These are phyloP conservation scores for Colletotrichum ledebouriae DNA, from an alignment of 2,329 filamentous ascomycete species.

Conservation along the genomic window DNA sequence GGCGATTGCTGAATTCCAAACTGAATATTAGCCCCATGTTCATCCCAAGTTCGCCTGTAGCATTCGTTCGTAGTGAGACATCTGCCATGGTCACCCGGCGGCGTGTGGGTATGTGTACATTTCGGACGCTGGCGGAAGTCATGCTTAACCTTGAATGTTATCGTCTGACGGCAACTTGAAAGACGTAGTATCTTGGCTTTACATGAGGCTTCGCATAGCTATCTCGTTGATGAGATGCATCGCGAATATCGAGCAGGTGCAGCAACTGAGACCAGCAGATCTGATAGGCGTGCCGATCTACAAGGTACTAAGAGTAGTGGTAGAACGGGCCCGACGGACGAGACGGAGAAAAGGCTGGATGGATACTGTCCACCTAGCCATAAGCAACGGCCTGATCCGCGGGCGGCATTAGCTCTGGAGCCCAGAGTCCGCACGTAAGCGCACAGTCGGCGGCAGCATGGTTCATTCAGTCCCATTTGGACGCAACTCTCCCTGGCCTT, in stretches of 20 bases:
- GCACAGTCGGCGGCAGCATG: constrained; percentile 24
- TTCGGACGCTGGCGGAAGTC: too few species aligned
- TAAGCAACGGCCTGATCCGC: constrained; percentile 22
- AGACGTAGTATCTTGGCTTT: background rate
- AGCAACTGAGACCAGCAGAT: constrained; percentile 16
- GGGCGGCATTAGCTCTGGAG: constrained; percentile 6
- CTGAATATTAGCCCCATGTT: background rate
- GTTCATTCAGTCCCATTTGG: constrained; percentile 1
- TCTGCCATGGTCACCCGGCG: background rate
- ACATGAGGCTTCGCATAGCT: background rate
- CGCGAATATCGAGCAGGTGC: background rate
- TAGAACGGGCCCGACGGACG: background rate
- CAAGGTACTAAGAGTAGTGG: constrained; percentile 1
- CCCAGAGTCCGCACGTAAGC: background rate
- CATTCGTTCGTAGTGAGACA: background rate
- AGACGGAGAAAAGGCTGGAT: background rate
- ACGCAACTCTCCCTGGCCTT: background rate
- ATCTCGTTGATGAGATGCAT: background rate
- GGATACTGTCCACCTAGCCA: background rate
- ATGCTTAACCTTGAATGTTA: background rate
- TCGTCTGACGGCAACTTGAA: background rate
- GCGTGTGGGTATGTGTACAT: background rate
- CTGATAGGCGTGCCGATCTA: constrained; percentile 11
- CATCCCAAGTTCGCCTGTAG: constrained; percentile 5
- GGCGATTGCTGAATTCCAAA: background rate